A percentile compares a stretch with the other conserved stretches of the same genome.
phyloP scores from a whole-genome alignment of 768 basidiomycete genomes.

The Wakefieldia striispora region DNA sequence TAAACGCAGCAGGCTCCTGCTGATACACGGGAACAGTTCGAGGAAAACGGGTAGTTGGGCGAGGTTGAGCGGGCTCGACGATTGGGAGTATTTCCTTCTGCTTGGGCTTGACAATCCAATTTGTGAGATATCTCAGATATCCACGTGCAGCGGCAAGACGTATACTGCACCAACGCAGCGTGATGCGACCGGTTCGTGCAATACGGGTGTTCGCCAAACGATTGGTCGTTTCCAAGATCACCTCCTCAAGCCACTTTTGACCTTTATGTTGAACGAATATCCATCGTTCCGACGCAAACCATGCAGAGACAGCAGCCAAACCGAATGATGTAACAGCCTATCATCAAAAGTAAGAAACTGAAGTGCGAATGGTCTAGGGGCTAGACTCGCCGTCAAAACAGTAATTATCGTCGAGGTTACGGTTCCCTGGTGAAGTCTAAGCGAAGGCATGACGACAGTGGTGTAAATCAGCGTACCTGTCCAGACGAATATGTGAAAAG shows the following conservation, averaged over 20 bases:
- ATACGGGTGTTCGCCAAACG: conserved; percentile 26
- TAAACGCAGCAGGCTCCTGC: conserved; percentile 20
- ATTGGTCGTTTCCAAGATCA: conserved; percentile 31
- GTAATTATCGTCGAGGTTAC: conserved; percentile 72
- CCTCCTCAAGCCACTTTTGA: conserved; percentile 50
- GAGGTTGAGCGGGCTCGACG: conserved; percentile 19
- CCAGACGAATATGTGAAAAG: conserved; percentile 73
- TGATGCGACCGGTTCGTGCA: conserved; percentile 25
- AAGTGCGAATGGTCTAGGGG: not conserved
- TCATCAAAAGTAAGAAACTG: conserved; percentile 7
- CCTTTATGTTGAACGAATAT: conserved; percentile 48
- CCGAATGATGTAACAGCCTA: conserved; percentile 41
- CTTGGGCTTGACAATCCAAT: conserved; percentile 25
- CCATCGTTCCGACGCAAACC: conserved; percentile 54
- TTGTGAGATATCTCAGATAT: conserved; percentile 21
- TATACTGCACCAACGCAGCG: conserved; percentile 23
- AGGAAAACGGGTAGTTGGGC: conserved; percentile 10
- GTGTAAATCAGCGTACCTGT: conserved; percentile 46
- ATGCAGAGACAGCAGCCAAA: conserved; percentile 49
- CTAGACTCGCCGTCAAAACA: conserved; percentile 54
- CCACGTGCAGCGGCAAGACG: conserved; percentile 19
- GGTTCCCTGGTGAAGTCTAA: conserved; percentile 39
- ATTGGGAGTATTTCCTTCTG: conserved; percentile 23
- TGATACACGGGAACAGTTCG: conserved; percentile 13
- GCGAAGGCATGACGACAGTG: conserved; percentile 20